Base-by-base conservation (phyloP, 2,329 filamentous ascomycete species). In the Cordyceps fumosorosea region DNA sequence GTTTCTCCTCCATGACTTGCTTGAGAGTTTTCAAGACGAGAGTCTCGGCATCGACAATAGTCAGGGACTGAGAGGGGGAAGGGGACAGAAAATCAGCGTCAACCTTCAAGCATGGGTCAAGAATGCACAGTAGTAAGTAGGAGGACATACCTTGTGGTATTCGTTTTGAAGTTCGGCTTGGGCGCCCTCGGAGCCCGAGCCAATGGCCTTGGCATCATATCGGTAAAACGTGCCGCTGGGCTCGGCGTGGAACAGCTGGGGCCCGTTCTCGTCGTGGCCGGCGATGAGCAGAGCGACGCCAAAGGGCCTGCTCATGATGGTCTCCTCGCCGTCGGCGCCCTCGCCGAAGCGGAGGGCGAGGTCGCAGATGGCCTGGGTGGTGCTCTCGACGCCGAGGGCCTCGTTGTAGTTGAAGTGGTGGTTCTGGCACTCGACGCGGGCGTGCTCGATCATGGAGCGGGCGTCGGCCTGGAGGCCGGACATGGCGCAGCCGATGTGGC, bases 1-100 rank as follows among this genome's bases (percentile, higher is more conserved):
- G 84, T 82, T 99, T 99, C 86, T 99, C 95, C 80, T 99, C 95
- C 95, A 99, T 99, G 69, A 99, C 95, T 80, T 99, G 95, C 84
- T 98, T 99, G 75, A 99, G 78, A 44, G 95, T 99, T 86, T 98
- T 98, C 72, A 99, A 82, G 57, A 96, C 93, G 67, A 99, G 80
- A 3, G 93, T 95, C 80, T 99, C 95, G 63, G 95, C 95, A 74
- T 99, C 95, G 62, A 84, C 81, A 65, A 99, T 88, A 48, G 93
- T 96, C 66, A 99, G 84, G 63, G 93, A 98, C 85, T 89, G 11
- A 12, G 12, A 12, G 34, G 66, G 37, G 24, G 12, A 12, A 37
- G 6, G 29, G 29, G 29, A 18, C 18, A 53, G 67, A 29, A 66
- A 60, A 10, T 44, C 51, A 51, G 5, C 22, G 50, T n/a, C 22